A percentile compares a stretch with the other conserved stretches of the same genome.
These are phyloP conservation scores for Nadsonia commutata DNA, from an alignment of 1,139 yeast genomes.

Conservation along the genomic window DNA sequence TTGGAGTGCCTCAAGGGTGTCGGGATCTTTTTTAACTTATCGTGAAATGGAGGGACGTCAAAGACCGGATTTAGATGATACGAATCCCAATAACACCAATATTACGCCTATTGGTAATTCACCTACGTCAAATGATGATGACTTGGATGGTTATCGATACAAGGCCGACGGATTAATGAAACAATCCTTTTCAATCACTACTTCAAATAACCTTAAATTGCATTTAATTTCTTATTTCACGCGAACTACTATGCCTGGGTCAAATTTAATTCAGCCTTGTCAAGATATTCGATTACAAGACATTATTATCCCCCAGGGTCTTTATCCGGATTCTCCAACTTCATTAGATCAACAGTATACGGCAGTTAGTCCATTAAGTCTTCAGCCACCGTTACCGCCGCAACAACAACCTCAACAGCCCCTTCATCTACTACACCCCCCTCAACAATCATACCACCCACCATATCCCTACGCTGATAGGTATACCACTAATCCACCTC, in stretches of 20 bases:
- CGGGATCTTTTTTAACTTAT: slow-evolving; percentile 49
- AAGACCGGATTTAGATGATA: slow-evolving; percentile 6
- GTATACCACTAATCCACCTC: too few relatives aligned
- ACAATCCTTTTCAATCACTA: slow-evolving; percentile 43
- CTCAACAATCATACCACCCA: too few relatives aligned
- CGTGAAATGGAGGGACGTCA: slow-evolving; percentile 38
- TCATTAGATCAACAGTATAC: slow-evolving; percentile 7
- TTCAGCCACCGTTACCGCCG: not conserved
- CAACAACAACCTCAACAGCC: slow-evolving; percentile 10
- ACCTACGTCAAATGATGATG: slow-evolving; percentile 5
- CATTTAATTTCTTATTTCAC: slow-evolving; percentile 44
- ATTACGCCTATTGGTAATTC: not conserved
- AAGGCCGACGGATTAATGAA: slow-evolving; percentile 41
- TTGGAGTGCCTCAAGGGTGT: slow-evolving; percentile 61
- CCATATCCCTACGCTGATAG: too few relatives aligned
- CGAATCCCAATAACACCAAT: slow-evolving; percentile 4
- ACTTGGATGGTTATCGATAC: slow-evolving; percentile 22
- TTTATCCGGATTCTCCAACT: slow-evolving; percentile 26
- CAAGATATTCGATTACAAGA: slow-evolving; percentile 24
- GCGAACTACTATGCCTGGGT: slow-evolving; percentile 16
- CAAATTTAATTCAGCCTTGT: slow-evolving; percentile 26
- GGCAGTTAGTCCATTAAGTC: too few relatives aligned
- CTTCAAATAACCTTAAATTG: slow-evolving; percentile 36
- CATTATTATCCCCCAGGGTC: slow-evolving; percentile 24
- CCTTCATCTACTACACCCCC: too few relatives aligned